These are phyloP conservation scores for Aspergillus bombycis DNA, from an alignment of 2,329 filamentous ascomycete genomes.

Conservation along the genomic window DNA sequence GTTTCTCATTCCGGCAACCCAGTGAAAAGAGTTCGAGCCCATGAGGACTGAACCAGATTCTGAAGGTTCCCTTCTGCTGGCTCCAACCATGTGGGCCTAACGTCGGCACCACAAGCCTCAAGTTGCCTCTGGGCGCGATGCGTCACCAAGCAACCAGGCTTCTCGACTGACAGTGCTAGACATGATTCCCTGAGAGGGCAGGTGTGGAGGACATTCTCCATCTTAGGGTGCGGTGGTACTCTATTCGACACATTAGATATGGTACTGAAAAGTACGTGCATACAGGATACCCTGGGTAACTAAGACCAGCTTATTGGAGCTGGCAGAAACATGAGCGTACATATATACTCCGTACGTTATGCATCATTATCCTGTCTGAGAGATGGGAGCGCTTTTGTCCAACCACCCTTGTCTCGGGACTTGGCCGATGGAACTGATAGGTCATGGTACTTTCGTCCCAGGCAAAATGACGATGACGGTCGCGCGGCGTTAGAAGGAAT, in stretches of 20 bases:
- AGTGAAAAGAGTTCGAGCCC: background rate
- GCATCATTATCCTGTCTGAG: constrained; percentile 1
- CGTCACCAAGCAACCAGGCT: background rate
- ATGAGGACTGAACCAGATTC: constrained; percentile 14
- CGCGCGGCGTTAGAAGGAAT: constrained; percentile 10
- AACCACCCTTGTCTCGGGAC: constrained; percentile 4
- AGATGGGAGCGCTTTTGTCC: background rate
- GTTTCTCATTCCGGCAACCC: background rate
- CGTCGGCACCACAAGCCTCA: constrained; percentile 16
- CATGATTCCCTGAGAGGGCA: background rate
- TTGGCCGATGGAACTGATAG: constrained; percentile 22
- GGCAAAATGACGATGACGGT: constrained; percentile 13
- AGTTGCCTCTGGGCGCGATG: background rate
- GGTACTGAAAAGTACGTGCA: background rate
- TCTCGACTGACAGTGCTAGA: background rate
- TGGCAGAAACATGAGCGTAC: background rate
- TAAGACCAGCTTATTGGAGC: constrained; percentile 7
- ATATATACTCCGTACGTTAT: constrained; percentile 2
- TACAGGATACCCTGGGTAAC: background rate
- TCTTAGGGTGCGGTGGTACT: background rate
- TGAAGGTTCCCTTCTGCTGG: constrained; percentile 9
- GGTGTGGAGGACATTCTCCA: background rate
- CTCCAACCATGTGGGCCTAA: constrained; percentile 33
- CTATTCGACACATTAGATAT: background rate
- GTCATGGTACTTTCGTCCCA: constrained; percentile 19